Evolutionary conservation across 2,329 filamentous ascomycete genomes (phyloP), one percentile per base, ranked within the genome.

Genomic region (Thelonectria olida): DNA sequence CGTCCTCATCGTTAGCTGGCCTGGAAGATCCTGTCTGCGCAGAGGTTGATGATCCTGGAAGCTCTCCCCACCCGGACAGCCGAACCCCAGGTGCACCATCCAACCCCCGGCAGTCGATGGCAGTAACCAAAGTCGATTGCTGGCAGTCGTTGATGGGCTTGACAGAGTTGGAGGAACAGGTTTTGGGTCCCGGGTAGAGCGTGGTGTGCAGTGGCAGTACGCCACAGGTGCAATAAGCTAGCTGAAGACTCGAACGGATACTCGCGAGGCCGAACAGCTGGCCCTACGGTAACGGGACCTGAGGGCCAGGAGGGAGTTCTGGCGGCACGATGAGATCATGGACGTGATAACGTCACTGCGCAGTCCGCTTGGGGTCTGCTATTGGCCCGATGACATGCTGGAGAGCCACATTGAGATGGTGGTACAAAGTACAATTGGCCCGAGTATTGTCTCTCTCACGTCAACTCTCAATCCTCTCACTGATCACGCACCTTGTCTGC

Each of bases 271-370:
- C 10, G 5, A 10, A 13, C 31, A 34, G 31, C 31, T 45, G 42
- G 42, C 13, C 39, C 17, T 15, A 31, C 23, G 36, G 45, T 19
- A 42, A 34, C n/a, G 41, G 27, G 42, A 51, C 22, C 38, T 45
- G 45, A 51, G 47, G 27, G 44, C 45, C 44, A 28, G 31, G 39
- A 48, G 15, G 17, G 25, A 48, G 34, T 38, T 41, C 12, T 15
- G 47, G 31, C 44, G 22, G 48, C 22, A 54, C 58, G 54, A 61
- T 61, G 58, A 58, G 53, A 58, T 58, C 58, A 61, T 61, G 53
- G 58, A 47, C 20, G 25, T 44, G 58, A 61, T 57, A 57, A 57
- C 58, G 54, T 57, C 58, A 61, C 48, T 58, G 19, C 27, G 22
- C 36, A 31, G 34, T 31, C 54, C 10, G 47, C 34, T 15, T 42